Conservation (phyloP, 169 alveolate genomes). For the Theileria sp. region DNA sequence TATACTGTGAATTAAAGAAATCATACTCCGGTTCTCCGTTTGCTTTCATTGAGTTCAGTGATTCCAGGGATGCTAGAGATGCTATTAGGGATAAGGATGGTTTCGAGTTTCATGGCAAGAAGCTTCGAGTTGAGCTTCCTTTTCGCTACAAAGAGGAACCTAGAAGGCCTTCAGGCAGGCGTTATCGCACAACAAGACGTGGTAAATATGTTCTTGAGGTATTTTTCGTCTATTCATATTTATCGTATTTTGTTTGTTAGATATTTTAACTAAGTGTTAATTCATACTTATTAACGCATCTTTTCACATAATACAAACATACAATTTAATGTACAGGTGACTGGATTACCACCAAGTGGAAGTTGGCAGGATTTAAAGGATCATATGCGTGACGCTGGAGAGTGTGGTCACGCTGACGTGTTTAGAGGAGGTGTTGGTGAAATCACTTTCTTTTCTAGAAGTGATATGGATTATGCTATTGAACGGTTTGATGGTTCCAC, state of each 20-base stretch:
- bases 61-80: slow-evolving; percentile 84
- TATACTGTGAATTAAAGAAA: slow-evolving; percentile 75
- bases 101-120: slow-evolving; percentile 72
- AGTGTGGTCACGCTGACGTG: slow-evolving; percentile 87
- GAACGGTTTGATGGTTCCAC: slow-evolving; percentile 82
- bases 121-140: slow-evolving; percentile 81
- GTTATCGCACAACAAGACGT: slow-evolving; percentile 60
- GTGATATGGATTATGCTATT: slow-evolving; percentile 84
- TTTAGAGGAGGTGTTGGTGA: slow-evolving; percentile 86
- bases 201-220: slow-evolving; percentile 59
- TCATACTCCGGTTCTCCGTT: slow-evolving; percentile 77
- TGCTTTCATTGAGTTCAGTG: slow-evolving; percentile 82
- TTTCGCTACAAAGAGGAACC: slow-evolving; percentile 69
- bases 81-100: slow-evolving; percentile 83
- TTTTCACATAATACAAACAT: background rate
- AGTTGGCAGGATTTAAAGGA: slow-evolving; percentile 88
- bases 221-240: slow-evolving; percentile 10
- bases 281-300: background rate
- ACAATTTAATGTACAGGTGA: slow-evolving; percentile 49
- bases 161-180: slow-evolving; percentile 42
- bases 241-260: too few relatives aligned
- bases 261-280: background rate
- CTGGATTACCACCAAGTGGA: slow-evolving; percentile 79
- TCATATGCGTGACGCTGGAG: slow-evolving; percentile 86
- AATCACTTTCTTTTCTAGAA: slow-evolving; percentile 78